Base-by-base conservation (phyloP, 2,329 filamentous ascomycete genomes). In the Celoporthe dispersa region DNA sequence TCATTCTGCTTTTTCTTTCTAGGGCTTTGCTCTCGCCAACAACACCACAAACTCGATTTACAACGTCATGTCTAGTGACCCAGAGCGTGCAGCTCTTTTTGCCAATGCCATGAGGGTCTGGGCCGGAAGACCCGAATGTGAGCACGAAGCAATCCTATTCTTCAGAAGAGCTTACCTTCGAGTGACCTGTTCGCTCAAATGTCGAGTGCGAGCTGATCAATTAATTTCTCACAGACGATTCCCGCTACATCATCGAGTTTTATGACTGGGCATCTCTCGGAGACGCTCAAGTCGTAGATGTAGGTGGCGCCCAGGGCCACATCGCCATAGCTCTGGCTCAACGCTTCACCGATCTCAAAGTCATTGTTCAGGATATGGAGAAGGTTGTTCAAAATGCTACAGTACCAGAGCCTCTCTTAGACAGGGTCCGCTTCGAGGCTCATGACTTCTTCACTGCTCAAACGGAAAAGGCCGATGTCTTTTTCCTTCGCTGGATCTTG, bases 231-330 rank as follows among this genome's bases (percentile, higher is more conserved):
- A n/a, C n/a, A 35, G 35, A 35, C 35, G 8, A 35, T 35, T 3
- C 35, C 4, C 35, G 35, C 35, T 35, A 35, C 44, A n/a, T 51
- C 12, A 72, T 74, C 67, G 71, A 73, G 65, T 28, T 44, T 51
- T 77, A 75, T 70, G 75, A 77, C 62, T 77, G 75, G 75, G 73
- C 72, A 53, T 73, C 72, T 31, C 73, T 77, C 6, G 73, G 72
- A 28, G 8, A 75, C 37, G 48, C 66, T 12, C 37, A 22, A 16
- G 72, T 77, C 39, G 70, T 73, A 1, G 68, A 75, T 31, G 70
- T 77, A 2, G 75, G 76, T 57, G 75, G 74, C 4, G 51, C 35
- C 4, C 66, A 70, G 66, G 76, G 75, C 61, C 44, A 65, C 19
- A 72, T 75, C 48, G 72, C 73, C 2, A 70, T 75, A 51, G 75